These are phyloP conservation scores for Candida albicans DNA, from an alignment of 1,139 yeast species.

Conservation along the genomic window DNA sequence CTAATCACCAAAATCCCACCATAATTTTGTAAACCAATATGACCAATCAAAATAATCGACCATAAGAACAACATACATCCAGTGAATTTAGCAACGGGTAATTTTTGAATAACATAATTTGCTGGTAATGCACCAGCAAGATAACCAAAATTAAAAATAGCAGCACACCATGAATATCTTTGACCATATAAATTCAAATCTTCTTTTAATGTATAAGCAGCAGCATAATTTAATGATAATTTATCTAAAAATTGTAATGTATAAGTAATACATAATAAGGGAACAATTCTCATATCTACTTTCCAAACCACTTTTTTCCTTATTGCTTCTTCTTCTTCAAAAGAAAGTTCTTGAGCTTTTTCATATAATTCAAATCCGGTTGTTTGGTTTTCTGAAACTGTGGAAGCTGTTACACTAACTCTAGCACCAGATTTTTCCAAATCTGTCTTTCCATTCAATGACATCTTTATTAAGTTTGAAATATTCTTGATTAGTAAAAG, in stretches of 20 bases:
- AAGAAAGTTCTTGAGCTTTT: conserved; percentile 27
- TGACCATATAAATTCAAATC: conserved; percentile 25
- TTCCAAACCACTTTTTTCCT: conserved; percentile 30
- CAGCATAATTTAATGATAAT: conserved; percentile 41
- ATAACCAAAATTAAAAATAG: conserved; percentile 58
- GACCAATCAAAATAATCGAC: conserved; percentile 52
- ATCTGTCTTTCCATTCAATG: background rate
- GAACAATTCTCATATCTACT: conserved; percentile 43
- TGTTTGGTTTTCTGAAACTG: conserved; percentile 11
- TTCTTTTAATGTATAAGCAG: conserved; percentile 23
- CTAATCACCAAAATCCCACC: conserved; percentile 52
- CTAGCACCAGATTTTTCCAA: conserved; percentile 1
- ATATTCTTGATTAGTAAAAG: too few species aligned
- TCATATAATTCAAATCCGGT: conserved; percentile 32
- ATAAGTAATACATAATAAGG: conserved; percentile 48
- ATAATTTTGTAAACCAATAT: conserved; percentile 44
- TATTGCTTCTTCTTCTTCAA: conserved; percentile 25
- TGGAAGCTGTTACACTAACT: background rate
- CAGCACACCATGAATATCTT: conserved; percentile 51
- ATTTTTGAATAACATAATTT: conserved; percentile 49
- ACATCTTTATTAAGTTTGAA: background rate
- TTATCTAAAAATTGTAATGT: conserved; percentile 52
- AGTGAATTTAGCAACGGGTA: conserved; percentile 54
- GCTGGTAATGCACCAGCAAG: conserved; percentile 55
- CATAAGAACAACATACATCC: conserved; percentile 47